These are phyloP conservation scores for Panus rudis DNA, from an alignment of 768 basidiomycete species.

Conservation along the genomic window DNA sequence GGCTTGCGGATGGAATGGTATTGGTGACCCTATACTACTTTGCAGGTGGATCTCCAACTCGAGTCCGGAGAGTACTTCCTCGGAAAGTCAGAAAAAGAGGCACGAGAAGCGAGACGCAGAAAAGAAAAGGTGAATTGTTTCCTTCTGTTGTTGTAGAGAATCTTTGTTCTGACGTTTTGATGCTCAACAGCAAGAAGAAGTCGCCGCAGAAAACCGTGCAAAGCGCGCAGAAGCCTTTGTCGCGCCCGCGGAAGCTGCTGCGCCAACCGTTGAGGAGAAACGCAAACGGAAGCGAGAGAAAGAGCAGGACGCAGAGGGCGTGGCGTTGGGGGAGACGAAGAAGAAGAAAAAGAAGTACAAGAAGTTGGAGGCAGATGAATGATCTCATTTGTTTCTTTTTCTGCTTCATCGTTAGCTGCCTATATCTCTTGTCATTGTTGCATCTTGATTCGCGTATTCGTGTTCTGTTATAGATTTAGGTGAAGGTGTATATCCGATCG, in stretches of 20 bases:
- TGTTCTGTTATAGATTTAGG: no score
- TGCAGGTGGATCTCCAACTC: slow-evolving; percentile 82
- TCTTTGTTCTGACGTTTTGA: slow-evolving; percentile 4
- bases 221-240: slow-evolving; percentile 85
- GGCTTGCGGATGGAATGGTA: background rate
- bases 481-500: no score
- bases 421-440: no score
- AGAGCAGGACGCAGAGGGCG: slow-evolving; percentile 24
- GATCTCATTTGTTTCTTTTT: no score
- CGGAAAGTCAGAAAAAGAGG: slow-evolving; percentile 81
- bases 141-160: background rate
- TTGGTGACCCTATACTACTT: background rate
- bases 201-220: slow-evolving; percentile 59
- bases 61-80: slow-evolving; percentile 99
- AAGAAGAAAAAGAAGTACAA: slow-evolving; percentile 38
- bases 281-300: slow-evolving; percentile 46
- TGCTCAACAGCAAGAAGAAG: slow-evolving; percentile 66
- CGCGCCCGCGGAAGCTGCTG: slow-evolving; percentile 75
- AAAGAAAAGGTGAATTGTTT: slow-evolving; percentile 59
- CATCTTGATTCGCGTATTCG: no score
- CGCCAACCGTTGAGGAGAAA: slow-evolving; percentile 73
- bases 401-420: no score
- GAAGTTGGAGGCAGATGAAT: no score
- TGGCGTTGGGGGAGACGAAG: slow-evolving; percentile 21
- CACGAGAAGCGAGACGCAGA: slow-evolving; percentile 59